These are phyloP conservation scores for Neonectria sp. DNA, from an alignment of 2,329 filamentous ascomycete species.

Conservation along the genomic window DNA sequence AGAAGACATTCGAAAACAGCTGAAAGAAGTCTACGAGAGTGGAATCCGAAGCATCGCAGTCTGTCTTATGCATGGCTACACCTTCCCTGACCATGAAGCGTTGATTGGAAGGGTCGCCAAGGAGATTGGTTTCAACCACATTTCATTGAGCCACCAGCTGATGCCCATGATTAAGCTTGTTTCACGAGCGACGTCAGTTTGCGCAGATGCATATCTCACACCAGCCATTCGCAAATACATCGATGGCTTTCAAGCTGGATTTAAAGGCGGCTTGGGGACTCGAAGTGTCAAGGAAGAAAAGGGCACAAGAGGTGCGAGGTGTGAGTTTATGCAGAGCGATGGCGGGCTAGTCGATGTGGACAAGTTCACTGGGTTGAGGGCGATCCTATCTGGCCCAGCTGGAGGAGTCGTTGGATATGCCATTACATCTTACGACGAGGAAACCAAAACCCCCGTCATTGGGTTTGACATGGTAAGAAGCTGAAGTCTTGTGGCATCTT, in stretches of 20 bases:
- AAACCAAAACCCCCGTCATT: constrained; percentile 88
- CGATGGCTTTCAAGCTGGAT: constrained; percentile 86
- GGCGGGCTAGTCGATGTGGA: constrained; percentile 82
- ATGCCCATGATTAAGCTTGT: constrained; percentile 64
- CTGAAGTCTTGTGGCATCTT: not conserved
- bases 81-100: constrained; percentile 88
- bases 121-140: constrained; percentile 82
- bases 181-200: constrained; percentile 59
- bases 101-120: constrained; percentile 81
- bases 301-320: constrained; percentile 80
- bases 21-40: constrained; percentile 74
- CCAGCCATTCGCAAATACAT: constrained; percentile 60
- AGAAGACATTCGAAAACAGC: constrained; percentile 67
- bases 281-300: constrained; percentile 78
- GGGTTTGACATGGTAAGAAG: constrained; percentile 86
- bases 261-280: constrained; percentile 84
- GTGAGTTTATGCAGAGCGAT: constrained; percentile 96
- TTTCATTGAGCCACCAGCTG: constrained; percentile 69
- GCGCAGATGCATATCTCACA: constrained; percentile 62
- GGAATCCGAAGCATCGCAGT: constrained; percentile 88
- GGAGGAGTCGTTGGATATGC: constrained; percentile 95
- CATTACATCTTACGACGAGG: constrained; percentile 88
- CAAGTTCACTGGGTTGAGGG: constrained; percentile 86
- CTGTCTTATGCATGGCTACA: constrained; percentile 93
- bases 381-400: constrained; percentile 91